phyloP scores from a whole-genome alignment of 495 filamentous ascomycete genomes.

The Penicillium roqueforti region DNA sequence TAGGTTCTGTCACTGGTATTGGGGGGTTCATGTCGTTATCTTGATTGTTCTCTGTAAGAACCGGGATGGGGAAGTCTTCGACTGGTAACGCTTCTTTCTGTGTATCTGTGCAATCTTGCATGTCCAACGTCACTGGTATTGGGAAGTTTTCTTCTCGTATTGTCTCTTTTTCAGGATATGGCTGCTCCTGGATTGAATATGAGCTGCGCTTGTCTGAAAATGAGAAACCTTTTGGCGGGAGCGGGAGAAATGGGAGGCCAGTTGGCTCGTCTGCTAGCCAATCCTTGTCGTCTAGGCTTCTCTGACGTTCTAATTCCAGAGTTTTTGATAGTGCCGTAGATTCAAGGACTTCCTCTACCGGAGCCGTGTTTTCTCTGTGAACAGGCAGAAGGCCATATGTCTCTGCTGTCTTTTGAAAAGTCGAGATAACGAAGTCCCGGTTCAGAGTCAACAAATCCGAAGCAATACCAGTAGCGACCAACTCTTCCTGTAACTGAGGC shows the following conservation, averaged over 20 bases:
- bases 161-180: conserved; percentile 3
- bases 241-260: not conserved
- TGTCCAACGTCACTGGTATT: conserved; percentile 4
- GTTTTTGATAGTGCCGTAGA: not conserved
- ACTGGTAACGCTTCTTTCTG: not conserved
- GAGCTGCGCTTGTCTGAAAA: not conserved
- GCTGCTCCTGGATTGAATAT: not conserved
- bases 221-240: conserved; percentile 1
- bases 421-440: conserved; percentile 13
- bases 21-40: not conserved
- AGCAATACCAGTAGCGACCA: conserved; percentile 10
- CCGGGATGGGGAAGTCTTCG: not conserved
- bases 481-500: conserved; percentile 10
- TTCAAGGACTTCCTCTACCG: not conserved
- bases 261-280: not conserved
- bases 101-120: conserved; percentile 1
- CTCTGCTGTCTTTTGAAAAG: conserved; percentile 8
- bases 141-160: conserved; percentile 5
- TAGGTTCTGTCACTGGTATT: not conserved
- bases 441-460: conserved; percentile 10
- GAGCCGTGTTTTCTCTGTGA: not conserved
- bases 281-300: not conserved
- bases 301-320: not conserved
- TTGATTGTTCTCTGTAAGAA: not conserved
- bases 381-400: conserved; percentile 5